phyloP scores from a whole-genome alignment of 352 stramenopile species.

The Globisporangium camurandrum region DNA sequence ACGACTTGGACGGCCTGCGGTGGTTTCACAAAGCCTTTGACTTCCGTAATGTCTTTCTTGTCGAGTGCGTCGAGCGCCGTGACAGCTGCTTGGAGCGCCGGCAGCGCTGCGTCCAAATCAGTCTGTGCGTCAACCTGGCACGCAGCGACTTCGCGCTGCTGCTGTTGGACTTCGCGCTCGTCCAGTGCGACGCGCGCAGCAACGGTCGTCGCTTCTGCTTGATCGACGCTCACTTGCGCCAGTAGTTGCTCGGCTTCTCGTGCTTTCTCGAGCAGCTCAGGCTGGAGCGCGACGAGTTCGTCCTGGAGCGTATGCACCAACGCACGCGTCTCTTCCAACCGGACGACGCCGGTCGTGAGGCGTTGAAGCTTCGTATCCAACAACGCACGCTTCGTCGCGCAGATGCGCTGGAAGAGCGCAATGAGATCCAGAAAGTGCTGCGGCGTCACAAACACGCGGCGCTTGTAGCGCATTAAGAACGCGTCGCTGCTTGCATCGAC shows the following conservation, averaged over 20 bases:
- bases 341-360: constrained; percentile 54
- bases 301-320: constrained; percentile 54
- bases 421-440: constrained; percentile 90
- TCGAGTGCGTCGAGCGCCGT: constrained; percentile 72
- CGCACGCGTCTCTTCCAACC: constrained; percentile 65
- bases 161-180: constrained; percentile 54
- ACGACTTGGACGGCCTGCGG: constrained; percentile 77
- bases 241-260: constrained; percentile 58
- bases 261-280: constrained; percentile 51
- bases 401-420: constrained; percentile 72
- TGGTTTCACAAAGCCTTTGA: constrained; percentile 82
- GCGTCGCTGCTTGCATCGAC: constrained; percentile 11
- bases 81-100: constrained; percentile 67
- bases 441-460: constrained; percentile 61
- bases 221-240: constrained; percentile 49
- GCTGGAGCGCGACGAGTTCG: constrained; percentile 83
- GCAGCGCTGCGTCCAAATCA: constrained; percentile 66
- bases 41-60: constrained; percentile 84
- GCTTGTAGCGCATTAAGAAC: constrained; percentile 28
- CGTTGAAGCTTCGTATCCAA: constrained; percentile 45
- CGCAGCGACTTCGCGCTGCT: constrained; percentile 47
- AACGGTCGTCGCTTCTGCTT: constrained; percentile 38
- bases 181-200: constrained; percentile 46
- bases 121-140: constrained; percentile 69
- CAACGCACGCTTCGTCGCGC: constrained; percentile 35